Base-by-base conservation (phyloP, 768 basidiomycete genomes). In the Chalciporus sphaerocephalus region DNA sequence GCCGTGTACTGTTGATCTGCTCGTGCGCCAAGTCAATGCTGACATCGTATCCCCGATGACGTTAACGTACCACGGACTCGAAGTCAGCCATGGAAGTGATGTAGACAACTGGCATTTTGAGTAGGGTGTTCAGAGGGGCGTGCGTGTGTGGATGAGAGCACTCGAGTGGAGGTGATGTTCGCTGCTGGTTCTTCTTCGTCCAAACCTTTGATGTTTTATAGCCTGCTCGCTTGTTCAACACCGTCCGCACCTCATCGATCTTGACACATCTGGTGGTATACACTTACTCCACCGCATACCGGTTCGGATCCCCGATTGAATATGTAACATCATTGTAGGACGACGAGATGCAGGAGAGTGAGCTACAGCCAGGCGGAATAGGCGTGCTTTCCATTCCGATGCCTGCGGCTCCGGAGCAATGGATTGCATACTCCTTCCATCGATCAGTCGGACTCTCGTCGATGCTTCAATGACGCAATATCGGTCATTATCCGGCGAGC, bases 301-400 rank as follows among this genome's bases (percentile, higher is more conserved):
- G 46, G 50, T 35, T 44, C 41, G 33, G 62, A 64, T 64, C 44
- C 46, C 56, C 42, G 45, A 59, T 59, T 53, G 42, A 46, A 47
- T 35, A 25, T 36, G 40, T 13, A 59, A 39, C 37, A 61, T 50
- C 42, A 48, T 50, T 44, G 34, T 43, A 46, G 47, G 49, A 27
- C 51, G 40, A 45, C 30, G 44, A 58, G 17, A 30, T 49, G 42
- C 47, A 41, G 38, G 50, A 52, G 51, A 54, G 36, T 24, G 54
- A 60, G 42, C 15, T 41, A 48, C 47, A 48, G 38, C 61, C 61
- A 64, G 61, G 62, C 54, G 57, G 55, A 52, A 40, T 42, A 44
- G 55, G 59, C 61, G 55, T 62, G 61, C 52, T 51, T 50, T 61
- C 62, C 59, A 61, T 62, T 64, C 51, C 47, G 41, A 40, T 36